phyloP scores from a whole-genome alignment of 176 grass and related monocot species.

The Bonia amplexicaulis region DNA sequence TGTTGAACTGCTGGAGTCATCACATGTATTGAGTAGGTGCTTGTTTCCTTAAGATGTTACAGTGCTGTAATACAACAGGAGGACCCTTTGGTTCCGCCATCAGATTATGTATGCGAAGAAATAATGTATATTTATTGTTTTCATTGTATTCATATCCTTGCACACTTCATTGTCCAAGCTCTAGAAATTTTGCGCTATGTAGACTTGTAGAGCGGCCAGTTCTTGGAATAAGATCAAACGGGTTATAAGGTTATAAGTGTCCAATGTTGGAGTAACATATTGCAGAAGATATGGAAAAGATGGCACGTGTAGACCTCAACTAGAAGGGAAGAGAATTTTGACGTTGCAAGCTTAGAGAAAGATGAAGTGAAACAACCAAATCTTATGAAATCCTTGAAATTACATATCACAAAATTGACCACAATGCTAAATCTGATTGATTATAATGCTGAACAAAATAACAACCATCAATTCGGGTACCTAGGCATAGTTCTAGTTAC shows the following conservation, averaged over 20 bases:
- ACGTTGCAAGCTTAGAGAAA: constrained; percentile 14
- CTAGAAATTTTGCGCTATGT: neutral
- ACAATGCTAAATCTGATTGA: neutral
- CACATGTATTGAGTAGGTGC: neutral
- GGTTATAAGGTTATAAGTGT: neutral
- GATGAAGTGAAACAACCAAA: neutral
- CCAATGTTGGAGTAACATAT: neutral
- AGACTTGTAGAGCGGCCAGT: neutral
- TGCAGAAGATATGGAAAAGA: neutral
- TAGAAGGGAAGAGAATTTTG: neutral
- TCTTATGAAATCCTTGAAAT: neutral
- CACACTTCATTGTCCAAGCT: neutral
- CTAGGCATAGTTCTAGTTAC: neutral
- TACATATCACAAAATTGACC: neutral
- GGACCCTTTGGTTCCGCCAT: constrained; percentile 20
- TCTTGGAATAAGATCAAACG: neutral
- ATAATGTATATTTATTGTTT: constrained; percentile 37
- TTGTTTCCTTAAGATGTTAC: constrained; percentile 22
- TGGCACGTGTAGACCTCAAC: neutral
- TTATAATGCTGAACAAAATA: neutral
- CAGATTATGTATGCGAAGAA: constrained; percentile 26
- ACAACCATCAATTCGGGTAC: neutral
- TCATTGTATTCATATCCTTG: constrained; percentile 22
- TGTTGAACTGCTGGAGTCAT: constrained; percentile 12
- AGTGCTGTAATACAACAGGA: constrained; percentile 26